Evolutionary conservation across 306 rosid species (phyloP).

Genomic region (Begonia fuchsioides): DNA sequence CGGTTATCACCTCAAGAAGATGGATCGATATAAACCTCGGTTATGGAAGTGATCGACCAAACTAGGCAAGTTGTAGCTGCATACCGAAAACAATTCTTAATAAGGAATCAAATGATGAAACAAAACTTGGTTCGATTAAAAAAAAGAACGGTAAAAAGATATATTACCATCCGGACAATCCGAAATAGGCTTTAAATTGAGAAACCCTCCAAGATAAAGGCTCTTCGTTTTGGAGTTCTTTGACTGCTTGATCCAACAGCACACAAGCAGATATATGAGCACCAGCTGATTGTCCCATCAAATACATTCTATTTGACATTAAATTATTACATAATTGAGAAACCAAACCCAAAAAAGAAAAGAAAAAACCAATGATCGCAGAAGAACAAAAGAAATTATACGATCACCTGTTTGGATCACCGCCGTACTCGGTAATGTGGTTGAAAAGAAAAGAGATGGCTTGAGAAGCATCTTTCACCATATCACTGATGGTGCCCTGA

Average conservation of each 20-base stretch:
- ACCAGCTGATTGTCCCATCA: constrained; percentile 99
- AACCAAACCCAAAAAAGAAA: constrained; percentile 5
- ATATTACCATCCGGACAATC: constrained; percentile 90
- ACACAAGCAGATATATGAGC: constrained; percentile 87
- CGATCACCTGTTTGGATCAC: constrained; percentile 72
- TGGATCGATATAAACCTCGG: constrained; percentile 74
- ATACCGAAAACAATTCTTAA: constrained; percentile 13
- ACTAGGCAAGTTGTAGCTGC: constrained; percentile 65
- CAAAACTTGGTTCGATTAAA: no score
- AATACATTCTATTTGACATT: constrained; percentile 46
- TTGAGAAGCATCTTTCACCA: constrained; percentile 64
- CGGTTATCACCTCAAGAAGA: constrained; percentile 58
- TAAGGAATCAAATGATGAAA: background rate
- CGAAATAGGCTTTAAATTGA: constrained; percentile 72
- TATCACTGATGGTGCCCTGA: constrained; percentile 94
- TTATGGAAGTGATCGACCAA: constrained; percentile 72
- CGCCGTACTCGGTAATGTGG: constrained; percentile 64
- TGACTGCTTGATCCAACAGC: constrained; percentile 66
- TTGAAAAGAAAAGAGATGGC: constrained; percentile 66
- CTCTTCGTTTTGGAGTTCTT: constrained; percentile 34
- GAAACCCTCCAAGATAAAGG: constrained; percentile 48
- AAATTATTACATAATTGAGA: constrained; percentile 2
- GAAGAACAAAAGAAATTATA: constrained; percentile 8
- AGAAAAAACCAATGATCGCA: constrained; percentile 8
- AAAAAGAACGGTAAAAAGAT: no score